Evolutionary conservation across 192 early-diverging fungal species (phyloP).

Genomic region (Coemansia sp.): DNA sequence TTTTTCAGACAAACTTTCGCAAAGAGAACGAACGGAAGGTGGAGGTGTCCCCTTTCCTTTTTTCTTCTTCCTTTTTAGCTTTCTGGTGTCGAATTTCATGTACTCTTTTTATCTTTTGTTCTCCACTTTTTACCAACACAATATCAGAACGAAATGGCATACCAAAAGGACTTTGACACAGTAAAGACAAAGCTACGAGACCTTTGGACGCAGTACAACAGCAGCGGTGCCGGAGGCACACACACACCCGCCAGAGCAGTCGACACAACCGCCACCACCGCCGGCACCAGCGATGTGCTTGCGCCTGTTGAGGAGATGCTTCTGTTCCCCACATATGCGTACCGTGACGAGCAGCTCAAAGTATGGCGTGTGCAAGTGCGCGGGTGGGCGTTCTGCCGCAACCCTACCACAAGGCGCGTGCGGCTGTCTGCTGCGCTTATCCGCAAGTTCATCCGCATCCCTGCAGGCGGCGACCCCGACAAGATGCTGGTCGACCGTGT

Average conservation of each 20-base stretch:
- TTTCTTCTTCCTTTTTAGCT: too few species aligned
- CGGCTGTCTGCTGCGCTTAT: slow-evolving; percentile 35
- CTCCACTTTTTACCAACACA: too few species aligned
- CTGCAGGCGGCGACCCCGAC: slow-evolving; percentile 31
- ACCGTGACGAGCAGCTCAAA: slow-evolving; percentile 49
- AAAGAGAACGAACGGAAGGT: too few species aligned
- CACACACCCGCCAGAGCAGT: not conserved
- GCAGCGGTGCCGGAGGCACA: not conserved
- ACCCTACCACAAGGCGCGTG: slow-evolving; percentile 31
- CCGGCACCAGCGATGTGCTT: too few species aligned
- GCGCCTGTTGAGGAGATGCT: slow-evolving; percentile 39
- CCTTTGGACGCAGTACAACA: slow-evolving; percentile 37
- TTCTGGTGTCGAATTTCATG: too few species aligned
- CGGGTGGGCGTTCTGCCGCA: slow-evolving; percentile 47
- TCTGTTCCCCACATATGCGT: slow-evolving; percentile 48
- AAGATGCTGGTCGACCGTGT: slow-evolving; percentile 37
- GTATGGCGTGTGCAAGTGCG: slow-evolving; percentile 52
- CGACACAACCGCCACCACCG: too few species aligned
- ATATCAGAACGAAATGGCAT: not conserved
- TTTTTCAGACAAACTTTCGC: too few species aligned
- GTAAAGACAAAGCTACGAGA: slow-evolving; percentile 38
- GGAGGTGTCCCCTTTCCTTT: too few species aligned
- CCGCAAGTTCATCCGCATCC: slow-evolving; percentile 39
- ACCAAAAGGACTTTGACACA: slow-evolving; percentile 31
- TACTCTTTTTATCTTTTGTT: not conserved